A percentile compares a stretch with the other conserved stretches of the same genome.
Conservation (phyloP, 140 eudicot genomes). For the Oenanthe javanica region DNA sequence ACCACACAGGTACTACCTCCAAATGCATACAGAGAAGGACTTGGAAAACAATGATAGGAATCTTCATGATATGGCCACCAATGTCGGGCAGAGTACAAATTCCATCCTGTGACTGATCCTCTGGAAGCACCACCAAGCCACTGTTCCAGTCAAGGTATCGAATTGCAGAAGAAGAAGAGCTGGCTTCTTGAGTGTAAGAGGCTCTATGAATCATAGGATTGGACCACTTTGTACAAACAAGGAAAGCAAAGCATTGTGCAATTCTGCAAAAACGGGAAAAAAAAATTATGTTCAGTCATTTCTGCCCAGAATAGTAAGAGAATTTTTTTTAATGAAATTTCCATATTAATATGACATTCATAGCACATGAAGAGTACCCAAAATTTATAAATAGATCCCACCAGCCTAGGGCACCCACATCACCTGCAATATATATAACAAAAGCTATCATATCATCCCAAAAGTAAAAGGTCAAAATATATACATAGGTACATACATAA, state of each 20-base stretch:
- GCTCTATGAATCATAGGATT: slow-evolving; percentile 77
- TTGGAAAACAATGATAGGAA: slow-evolving; percentile 74
- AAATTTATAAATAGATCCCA: slow-evolving; percentile 95
- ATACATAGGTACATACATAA: not conserved
- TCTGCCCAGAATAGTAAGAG: not conserved
- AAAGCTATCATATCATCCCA: slow-evolving; percentile 12
- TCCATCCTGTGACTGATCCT: slow-evolving; percentile 50
- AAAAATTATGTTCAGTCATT: not conserved
- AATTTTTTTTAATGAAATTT: not conserved
- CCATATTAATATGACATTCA: not conserved
- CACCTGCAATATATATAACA: slow-evolving; percentile 39
- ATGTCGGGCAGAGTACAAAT: slow-evolving; percentile 71
- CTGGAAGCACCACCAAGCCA: slow-evolving; percentile 69
- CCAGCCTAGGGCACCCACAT: slow-evolving; percentile 90
- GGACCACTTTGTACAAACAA: slow-evolving; percentile 95
- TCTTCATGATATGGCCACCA: slow-evolving; percentile 90
- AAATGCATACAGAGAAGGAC: slow-evolving; percentile 83
- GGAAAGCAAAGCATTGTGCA: slow-evolving; percentile 96
- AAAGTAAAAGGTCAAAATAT: not conserved
- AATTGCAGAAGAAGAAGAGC: slow-evolving; percentile 64
- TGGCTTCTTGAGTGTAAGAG: slow-evolving; percentile 42
- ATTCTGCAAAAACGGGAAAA: slow-evolving; percentile 42
- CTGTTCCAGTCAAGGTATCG: slow-evolving; percentile 85
- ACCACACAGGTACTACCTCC: slow-evolving; percentile 42
- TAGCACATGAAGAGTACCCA: slow-evolving; percentile 40